These are phyloP conservation scores for Xylaria bambusicola DNA, from an alignment of 495 filamentous ascomycete genomes.

Conservation along the genomic window DNA sequence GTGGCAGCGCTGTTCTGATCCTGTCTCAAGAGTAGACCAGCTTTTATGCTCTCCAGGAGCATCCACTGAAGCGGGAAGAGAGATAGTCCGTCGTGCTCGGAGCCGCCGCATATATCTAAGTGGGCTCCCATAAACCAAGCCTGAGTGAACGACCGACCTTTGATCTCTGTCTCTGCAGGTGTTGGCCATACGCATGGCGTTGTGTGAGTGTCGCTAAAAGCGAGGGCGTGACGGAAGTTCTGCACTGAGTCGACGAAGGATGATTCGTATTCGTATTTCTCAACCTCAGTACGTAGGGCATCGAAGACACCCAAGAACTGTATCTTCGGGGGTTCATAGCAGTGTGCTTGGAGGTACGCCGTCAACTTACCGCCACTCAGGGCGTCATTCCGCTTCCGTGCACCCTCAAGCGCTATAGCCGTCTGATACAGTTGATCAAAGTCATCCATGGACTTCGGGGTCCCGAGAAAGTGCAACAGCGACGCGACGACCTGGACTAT, in stretches of 20 bases:
- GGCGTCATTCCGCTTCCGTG: not conserved
- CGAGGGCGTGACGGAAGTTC: not conserved
- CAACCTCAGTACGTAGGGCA: not conserved
- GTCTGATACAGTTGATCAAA: conserved; percentile 1
- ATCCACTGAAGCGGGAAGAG: conserved; percentile 40
- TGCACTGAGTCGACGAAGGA: not conserved
- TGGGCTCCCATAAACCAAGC: conserved; percentile 5
- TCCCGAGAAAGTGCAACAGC: not conserved
- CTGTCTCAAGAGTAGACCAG: conserved; percentile 18
- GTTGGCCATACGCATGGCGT: not conserved
- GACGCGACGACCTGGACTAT: conserved; percentile 1
- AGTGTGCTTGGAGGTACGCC: not conserved
- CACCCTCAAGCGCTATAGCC: not conserved
- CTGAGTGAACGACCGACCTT: not conserved
- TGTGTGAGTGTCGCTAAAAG: not conserved
- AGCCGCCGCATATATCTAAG: not conserved
- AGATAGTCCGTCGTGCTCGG: conserved; percentile 31
- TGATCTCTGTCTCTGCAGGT: not conserved
- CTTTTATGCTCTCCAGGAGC: conserved; percentile 28
- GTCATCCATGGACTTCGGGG: not conserved
- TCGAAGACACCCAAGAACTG: conserved; percentile 1
- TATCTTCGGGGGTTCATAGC: not conserved
- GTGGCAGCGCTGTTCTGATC: not conserved
- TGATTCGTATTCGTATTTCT: not conserved
- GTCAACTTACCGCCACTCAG: not conserved